phyloP scores from a whole-genome alignment of 2,329 filamentous ascomycete genomes.

The Lachnum nothofagi region DNA sequence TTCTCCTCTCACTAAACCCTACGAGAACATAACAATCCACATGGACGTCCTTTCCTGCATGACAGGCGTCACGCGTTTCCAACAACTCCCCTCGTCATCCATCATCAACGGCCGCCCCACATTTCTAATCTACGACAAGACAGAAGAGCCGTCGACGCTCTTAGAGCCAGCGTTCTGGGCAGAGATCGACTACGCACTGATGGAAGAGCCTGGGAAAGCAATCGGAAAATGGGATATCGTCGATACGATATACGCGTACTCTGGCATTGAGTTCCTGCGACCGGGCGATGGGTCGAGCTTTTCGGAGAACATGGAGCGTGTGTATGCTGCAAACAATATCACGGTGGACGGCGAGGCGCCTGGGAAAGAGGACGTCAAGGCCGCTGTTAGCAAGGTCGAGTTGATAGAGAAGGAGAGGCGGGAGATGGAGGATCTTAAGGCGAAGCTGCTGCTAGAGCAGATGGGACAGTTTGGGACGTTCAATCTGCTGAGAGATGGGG shows the following conservation, averaged over 20 bases:
- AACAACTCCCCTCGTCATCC: slow-evolving; percentile 33
- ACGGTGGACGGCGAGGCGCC: slow-evolving; percentile 10
- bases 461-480: slow-evolving; percentile 28
- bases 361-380: slow-evolving; percentile 18
- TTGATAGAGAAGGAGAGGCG: slow-evolving; percentile 36
- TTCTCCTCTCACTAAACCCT: background rate
- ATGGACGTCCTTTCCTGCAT: slow-evolving; percentile 65
- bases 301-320: slow-evolving; percentile 19
- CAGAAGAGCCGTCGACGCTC: slow-evolving; percentile 47
- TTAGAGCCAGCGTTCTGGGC: slow-evolving; percentile 53
- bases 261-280: slow-evolving; percentile 52
- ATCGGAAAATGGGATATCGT: slow-evolving; percentile 53
- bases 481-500: slow-evolving; percentile 29
- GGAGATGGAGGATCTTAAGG: slow-evolving; percentile 20
- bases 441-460: slow-evolving; percentile 23
- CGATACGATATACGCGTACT: slow-evolving; percentile 53
- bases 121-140: slow-evolving; percentile 52
- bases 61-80: slow-evolving; percentile 65
- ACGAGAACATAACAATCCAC: slow-evolving; percentile 46
- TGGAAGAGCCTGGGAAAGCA: slow-evolving; percentile 46
- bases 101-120: slow-evolving; percentile 23
- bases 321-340: slow-evolving; percentile 27
- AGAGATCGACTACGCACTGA: slow-evolving; percentile 58
- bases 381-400: slow-evolving; percentile 22
- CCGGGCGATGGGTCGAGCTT: slow-evolving; percentile 37